phyloP scores from a whole-genome alignment of 352 stramenopile genomes.

The Stramenopiles sp. region DNA sequence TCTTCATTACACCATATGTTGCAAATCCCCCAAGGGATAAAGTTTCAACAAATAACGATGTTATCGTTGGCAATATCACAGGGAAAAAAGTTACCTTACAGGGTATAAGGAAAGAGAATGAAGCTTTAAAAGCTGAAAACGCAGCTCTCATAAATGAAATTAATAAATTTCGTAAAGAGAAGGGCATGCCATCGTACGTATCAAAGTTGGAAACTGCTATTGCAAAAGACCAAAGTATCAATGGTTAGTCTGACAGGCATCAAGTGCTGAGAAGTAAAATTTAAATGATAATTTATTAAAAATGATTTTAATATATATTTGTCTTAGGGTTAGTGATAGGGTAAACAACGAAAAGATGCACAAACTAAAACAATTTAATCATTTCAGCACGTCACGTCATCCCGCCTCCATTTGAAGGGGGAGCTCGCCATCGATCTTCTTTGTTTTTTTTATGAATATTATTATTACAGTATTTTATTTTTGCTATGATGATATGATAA shows the following conservation, averaged over 20 bases:
- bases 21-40: conserved; percentile 1
- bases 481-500: too few species aligned
- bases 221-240: background rate
- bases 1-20: background rate
- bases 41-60: background rate
- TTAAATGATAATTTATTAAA: too few species aligned
- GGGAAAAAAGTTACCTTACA: background rate
- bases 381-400: too few species aligned
- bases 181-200: background rate
- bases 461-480: too few species aligned
- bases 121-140: background rate
- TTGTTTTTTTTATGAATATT: too few species aligned
- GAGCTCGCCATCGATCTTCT: too few species aligned
- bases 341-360: too few species aligned
- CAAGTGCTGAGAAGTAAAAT: too few species aligned
- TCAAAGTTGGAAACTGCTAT: background rate
- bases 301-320: too few species aligned
- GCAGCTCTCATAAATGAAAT: background rate
- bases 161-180: background rate
- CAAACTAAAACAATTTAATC: too few species aligned
- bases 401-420: too few species aligned
- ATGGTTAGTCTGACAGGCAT: background rate
- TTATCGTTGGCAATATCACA: background rate
- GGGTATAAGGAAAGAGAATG: background rate
- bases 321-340: too few species aligned